Evolutionary conservation across 2,329 filamentous ascomycete species (phyloP).

Genomic region (Cytospora piceicola): DNA sequence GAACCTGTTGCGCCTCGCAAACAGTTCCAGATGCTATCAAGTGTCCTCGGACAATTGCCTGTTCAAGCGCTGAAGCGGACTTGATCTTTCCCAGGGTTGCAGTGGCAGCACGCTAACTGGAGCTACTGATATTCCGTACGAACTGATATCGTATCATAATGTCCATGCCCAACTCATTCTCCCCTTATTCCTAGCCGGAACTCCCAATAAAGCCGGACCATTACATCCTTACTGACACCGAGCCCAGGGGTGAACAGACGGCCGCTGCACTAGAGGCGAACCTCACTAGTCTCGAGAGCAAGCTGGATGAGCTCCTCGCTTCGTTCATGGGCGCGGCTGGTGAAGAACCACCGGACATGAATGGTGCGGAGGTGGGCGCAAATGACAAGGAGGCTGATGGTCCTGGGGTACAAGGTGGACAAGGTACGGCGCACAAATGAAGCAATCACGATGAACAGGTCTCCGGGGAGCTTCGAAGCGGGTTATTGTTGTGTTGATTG

Average conservation of each 20-base stretch:
- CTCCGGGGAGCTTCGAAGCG: neutral
- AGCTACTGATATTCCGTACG: neutral
- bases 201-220: neutral
- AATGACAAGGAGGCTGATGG: neutral
- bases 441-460: neutral
- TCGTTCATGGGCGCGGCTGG: constrained; percentile 45
- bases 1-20: constrained; percentile 8
- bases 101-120: neutral
- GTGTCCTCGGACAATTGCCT: neutral
- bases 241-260: constrained; percentile 57
- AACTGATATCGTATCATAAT: neutral
- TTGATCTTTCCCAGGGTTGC: neutral
- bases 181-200: neutral
- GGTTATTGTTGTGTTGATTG: neutral
- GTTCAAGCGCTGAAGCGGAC: neutral
- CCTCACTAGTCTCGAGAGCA: constrained; percentile 56
- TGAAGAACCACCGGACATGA: constrained; percentile 3
- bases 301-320: constrained; percentile 58
- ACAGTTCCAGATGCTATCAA: neutral
- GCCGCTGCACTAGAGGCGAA: constrained; percentile 57
- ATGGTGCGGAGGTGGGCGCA: constrained; percentile 3
- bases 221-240: neutral
- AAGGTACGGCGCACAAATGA: constrained; percentile 11
- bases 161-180: neutral
- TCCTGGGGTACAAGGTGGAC: neutral